Evolutionary conservation across 805 yeast species (phyloP).

Genomic region (Naumovozyma dairenensis): DNA sequence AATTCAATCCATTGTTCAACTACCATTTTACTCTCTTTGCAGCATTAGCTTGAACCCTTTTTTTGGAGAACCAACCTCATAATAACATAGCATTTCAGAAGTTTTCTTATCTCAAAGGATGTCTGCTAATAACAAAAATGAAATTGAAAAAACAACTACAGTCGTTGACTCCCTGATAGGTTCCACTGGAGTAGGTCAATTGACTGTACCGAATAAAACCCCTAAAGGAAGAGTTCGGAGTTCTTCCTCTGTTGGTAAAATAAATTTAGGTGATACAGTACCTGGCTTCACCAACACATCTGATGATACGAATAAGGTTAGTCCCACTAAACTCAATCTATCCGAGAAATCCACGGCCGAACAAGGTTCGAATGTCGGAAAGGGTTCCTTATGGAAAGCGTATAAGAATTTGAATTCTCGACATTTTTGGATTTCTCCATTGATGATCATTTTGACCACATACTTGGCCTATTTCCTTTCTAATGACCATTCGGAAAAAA

Average conservation of each 20-base stretch:
- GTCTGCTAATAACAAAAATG: no score
- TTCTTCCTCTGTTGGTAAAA: slow-evolving; percentile 65
- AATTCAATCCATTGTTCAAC: no score
- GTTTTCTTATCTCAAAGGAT: no score
- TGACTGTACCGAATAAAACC: not conserved
- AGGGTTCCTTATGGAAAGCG: slow-evolving; percentile 2
- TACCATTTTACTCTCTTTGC: no score
- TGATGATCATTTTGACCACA: slow-evolving; percentile 36
- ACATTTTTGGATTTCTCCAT: slow-evolving; percentile 66
- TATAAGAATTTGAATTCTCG: slow-evolving; percentile 43
- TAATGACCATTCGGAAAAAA: slow-evolving; percentile 47
- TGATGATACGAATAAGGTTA: not conserved
- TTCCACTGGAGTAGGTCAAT: no score
- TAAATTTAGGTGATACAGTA: slow-evolving; percentile 62
- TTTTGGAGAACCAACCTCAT: no score
- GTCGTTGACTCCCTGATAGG: no score
- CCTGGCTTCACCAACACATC: slow-evolving; percentile 38
- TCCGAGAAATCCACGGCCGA: no score
- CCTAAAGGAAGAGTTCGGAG: slow-evolving; percentile 28
- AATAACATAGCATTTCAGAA: no score
- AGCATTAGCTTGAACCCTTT: no score
- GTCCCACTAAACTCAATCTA: no score
- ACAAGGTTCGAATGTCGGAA: not conserved
- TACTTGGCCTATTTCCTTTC: slow-evolving; percentile 42
- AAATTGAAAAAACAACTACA: no score